Evolutionary conservation across 2,329 filamentous ascomycete genomes (phyloP).

Genomic region (Neospermospora avenae): DNA sequence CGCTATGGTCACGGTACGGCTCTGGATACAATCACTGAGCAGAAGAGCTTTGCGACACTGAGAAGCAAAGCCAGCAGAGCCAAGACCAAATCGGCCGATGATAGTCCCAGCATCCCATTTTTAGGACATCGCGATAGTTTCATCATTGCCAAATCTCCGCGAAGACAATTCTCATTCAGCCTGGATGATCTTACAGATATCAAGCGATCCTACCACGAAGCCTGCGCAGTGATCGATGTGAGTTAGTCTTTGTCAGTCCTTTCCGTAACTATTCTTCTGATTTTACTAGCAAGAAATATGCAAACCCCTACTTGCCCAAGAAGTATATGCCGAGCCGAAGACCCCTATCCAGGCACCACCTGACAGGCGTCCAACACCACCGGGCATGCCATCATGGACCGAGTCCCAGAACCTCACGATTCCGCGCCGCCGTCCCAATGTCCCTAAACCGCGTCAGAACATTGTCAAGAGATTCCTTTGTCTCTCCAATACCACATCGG

Average conservation of each 20-base stretch:
- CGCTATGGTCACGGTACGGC: slow-evolving; percentile 41
- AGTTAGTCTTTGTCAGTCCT: neutral
- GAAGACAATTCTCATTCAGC: slow-evolving; percentile 37
- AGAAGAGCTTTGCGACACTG: slow-evolving; percentile 39
- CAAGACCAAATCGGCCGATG: slow-evolving; percentile 29
- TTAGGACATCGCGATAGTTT: slow-evolving; percentile 32
- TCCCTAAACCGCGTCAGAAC: slow-evolving; percentile 10
- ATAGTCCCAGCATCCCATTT: slow-evolving; percentile 28
- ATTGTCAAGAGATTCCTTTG: slow-evolving; percentile 26
- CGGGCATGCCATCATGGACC: slow-evolving; percentile 36
- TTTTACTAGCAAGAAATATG: slow-evolving; percentile 7
- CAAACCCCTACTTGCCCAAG: slow-evolving; percentile 21
- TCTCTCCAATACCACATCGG: slow-evolving; percentile 15
- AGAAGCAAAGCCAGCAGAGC: slow-evolving; percentile 25
- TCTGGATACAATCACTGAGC: slow-evolving; percentile 41
- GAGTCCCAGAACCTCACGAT: slow-evolving; percentile 24
- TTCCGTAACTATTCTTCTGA: neutral
- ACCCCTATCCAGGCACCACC: slow-evolving; percentile 30
- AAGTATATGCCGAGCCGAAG: slow-evolving; percentile 34
- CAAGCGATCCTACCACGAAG: slow-evolving; percentile 32
- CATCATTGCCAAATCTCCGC: slow-evolving; percentile 28
- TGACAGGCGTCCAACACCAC: slow-evolving; percentile 31
- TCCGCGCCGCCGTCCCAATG: slow-evolving; percentile 9
- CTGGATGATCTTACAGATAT: slow-evolving; percentile 35
- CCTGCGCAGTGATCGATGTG: slow-evolving; percentile 27